Percentiles rank a stretch among this genome's conserved stretches.
These are phyloP conservation scores for Penicillium sumatraense DNA, from an alignment of 2,329 filamentous ascomycete species.

Conservation along the genomic window DNA sequence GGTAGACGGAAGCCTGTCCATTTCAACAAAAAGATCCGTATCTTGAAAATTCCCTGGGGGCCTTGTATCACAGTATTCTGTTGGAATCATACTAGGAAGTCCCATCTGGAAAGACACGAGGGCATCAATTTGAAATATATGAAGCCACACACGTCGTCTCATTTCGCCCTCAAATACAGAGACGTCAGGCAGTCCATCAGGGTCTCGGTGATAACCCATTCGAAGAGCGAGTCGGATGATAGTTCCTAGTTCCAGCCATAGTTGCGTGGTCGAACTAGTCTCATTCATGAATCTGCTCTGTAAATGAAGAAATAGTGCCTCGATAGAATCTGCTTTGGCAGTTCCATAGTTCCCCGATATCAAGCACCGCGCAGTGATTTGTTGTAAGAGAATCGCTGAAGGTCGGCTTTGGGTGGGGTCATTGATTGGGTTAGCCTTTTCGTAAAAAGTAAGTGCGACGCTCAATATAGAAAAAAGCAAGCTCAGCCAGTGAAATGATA, in stretches of 20 bases:
- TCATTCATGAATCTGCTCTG: slow-evolving; percentile 1
- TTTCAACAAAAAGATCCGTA: slow-evolving; percentile 59
- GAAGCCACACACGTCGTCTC: slow-evolving; percentile 44
- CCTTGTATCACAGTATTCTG: slow-evolving; percentile 61
- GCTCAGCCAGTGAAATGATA: slow-evolving; percentile 3
- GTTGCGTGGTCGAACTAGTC: background rate
- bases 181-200: slow-evolving; percentile 55
- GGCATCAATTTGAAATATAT: slow-evolving; percentile 58
- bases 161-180: slow-evolving; percentile 60
- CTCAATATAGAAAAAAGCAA: slow-evolving; percentile 6
- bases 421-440: slow-evolving; percentile 5
- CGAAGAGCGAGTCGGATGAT: slow-evolving; percentile 51
- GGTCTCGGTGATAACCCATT: slow-evolving; percentile 65
- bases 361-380: slow-evolving; percentile 57
- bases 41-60: slow-evolving; percentile 63
- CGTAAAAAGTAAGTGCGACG: slow-evolving; percentile 6
- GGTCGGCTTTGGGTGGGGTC: slow-evolving; percentile 14
- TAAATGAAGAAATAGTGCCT: slow-evolving; percentile 41
- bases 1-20: slow-evolving; percentile 53
- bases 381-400: slow-evolving; percentile 21
- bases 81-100: slow-evolving; percentile 62
- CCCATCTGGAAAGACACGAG: slow-evolving; percentile 66
- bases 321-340: slow-evolving; percentile 57
- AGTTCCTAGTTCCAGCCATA: slow-evolving; percentile 7
- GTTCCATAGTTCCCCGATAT: slow-evolving; percentile 59